Percentiles rank a stretch among this genome's conserved stretches.
Evolutionary conservation across 1,284 basidiomycete species (phyloP).

Genomic region (Trametes hirsuta): DNA sequence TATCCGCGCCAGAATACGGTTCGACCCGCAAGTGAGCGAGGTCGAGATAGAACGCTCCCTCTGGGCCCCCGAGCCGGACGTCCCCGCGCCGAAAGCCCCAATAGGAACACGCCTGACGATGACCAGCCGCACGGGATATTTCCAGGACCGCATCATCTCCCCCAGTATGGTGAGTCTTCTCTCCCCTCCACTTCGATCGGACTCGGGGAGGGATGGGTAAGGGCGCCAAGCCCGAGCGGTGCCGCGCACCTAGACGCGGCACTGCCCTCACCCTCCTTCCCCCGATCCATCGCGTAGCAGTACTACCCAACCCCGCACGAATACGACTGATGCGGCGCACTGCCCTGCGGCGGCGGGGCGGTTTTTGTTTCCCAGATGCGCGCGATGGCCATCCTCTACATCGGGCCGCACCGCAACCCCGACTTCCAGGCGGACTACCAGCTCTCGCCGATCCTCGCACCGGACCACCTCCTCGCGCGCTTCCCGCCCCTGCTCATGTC

Average conservation of each 20-base stretch:
- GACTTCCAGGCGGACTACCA: slow-evolving; percentile 95
- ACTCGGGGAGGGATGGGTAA: background rate
- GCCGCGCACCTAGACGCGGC: background rate
- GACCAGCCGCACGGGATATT: slow-evolving; percentile 94
- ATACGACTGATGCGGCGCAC: slow-evolving; percentile 14
- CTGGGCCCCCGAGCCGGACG: slow-evolving; percentile 17
- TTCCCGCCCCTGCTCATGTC: slow-evolving; percentile 94
- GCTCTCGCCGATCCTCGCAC: slow-evolving; percentile 92
- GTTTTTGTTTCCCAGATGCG: slow-evolving; percentile 71
- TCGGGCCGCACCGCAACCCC: slow-evolving; percentile 90
- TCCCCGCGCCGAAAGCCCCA: slow-evolving; percentile 28
- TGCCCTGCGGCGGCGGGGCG: background rate
- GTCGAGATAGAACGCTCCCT: slow-evolving; percentile 19
- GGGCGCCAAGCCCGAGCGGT: background rate
- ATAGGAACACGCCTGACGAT: slow-evolving; percentile 75
- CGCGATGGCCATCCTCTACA: slow-evolving; percentile 97
- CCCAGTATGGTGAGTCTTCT: slow-evolving; percentile 81
- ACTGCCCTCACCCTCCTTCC: slow-evolving; percentile 2
- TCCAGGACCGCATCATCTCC: slow-evolving; percentile 89
- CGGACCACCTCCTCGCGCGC: slow-evolving; percentile 80
- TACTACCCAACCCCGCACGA: background rate
- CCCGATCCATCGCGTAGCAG: background rate
- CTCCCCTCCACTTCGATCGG: slow-evolving; percentile 6
- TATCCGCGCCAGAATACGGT: slow-evolving; percentile 63
- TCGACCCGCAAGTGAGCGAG: slow-evolving; percentile 30